Conservation (phyloP, 2,329 filamentous ascomycete genomes). For the Orbilia ellipsospora region DNA sequence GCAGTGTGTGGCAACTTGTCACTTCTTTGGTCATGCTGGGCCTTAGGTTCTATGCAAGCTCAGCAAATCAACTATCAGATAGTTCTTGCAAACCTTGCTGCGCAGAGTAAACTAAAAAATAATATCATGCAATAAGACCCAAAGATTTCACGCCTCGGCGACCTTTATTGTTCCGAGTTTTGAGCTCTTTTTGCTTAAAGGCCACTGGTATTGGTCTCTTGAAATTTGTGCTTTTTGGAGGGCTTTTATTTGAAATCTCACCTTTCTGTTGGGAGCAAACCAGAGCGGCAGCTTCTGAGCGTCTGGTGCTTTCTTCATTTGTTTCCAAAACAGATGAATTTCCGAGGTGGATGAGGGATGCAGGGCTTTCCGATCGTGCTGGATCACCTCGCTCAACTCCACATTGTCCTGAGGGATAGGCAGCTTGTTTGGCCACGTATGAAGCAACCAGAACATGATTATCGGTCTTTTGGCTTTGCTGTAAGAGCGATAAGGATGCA, state of each 20-base stretch:
- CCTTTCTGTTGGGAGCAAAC: constrained; percentile 21
- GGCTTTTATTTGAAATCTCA: constrained; percentile 26
- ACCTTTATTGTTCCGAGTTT: constrained; percentile 18
- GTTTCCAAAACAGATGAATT: constrained; percentile 18
- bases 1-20: constrained; percentile 36
- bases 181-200: neutral
- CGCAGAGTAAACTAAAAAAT: constrained; percentile 12
- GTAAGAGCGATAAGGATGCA: constrained; percentile 43
- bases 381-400: constrained; percentile 20
- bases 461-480: constrained; percentile 18
- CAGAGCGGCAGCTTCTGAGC: constrained; percentile 20
- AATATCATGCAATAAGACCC: constrained; percentile 34
- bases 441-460: constrained; percentile 35
- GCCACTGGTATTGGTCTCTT: constrained; percentile 4
- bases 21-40: constrained; percentile 16
- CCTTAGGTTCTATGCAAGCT: constrained; percentile 31
- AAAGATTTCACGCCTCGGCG: constrained; percentile 37
- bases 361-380: constrained; percentile 25
- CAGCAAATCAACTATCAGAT: constrained; percentile 48
- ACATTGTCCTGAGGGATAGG: constrained; percentile 36
- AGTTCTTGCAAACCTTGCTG: constrained; percentile 22
- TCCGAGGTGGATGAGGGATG: constrained; percentile 26
- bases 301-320: constrained; percentile 14
- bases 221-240: neutral
- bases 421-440: constrained; percentile 46